Conservation (phyloP, 2,329 filamentous ascomycete genomes). For the Penicillium sp. region DNA sequence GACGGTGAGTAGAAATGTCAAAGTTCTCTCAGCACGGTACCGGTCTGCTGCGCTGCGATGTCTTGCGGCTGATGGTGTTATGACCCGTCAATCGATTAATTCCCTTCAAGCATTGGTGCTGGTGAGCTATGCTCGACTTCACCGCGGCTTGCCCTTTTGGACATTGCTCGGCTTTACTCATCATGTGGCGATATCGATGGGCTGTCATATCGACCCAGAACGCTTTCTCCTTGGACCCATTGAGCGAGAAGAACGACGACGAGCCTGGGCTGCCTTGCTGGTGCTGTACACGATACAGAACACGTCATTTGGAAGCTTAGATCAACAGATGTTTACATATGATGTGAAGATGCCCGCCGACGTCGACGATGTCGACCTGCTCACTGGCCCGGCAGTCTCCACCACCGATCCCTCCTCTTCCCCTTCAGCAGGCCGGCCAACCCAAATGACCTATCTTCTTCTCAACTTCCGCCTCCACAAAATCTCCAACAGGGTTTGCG, state of each 20-base stretch:
- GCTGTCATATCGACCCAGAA: conserved; percentile 43
- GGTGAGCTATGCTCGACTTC: conserved; percentile 39
- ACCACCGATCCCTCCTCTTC: conserved; percentile 15
- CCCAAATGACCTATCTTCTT: conserved; percentile 45
- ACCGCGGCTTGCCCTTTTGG: conserved; percentile 39
- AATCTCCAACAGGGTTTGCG: conserved; percentile 37
- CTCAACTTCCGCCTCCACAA: conserved; percentile 38
- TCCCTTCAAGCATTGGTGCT: conserved; percentile 42
- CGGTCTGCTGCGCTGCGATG: conserved; percentile 39
- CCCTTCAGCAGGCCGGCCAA: conserved; percentile 28
- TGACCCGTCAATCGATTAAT: conserved; percentile 41
- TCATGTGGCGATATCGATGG: conserved; percentile 43
- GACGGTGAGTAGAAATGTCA: conserved; percentile 38
- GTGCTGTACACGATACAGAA: conserved; percentile 44
- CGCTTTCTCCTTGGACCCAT: conserved; percentile 35
- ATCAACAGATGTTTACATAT: conserved; percentile 27
- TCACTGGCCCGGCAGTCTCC: conserved; percentile 21
- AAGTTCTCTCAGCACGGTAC: conserved; percentile 38
- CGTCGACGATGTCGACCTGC: conserved; percentile 37
- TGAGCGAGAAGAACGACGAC: conserved; percentile 40
- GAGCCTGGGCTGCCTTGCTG: conserved; percentile 42
- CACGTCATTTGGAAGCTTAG: conserved; percentile 36
- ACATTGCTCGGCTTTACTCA: conserved; percentile 41
- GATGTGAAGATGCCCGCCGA: conserved; percentile 36
- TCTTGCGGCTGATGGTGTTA: conserved; percentile 40